Conservation (phyloP, 2,329 filamentous ascomycete species). For the Venturiaceae sp. region DNA sequence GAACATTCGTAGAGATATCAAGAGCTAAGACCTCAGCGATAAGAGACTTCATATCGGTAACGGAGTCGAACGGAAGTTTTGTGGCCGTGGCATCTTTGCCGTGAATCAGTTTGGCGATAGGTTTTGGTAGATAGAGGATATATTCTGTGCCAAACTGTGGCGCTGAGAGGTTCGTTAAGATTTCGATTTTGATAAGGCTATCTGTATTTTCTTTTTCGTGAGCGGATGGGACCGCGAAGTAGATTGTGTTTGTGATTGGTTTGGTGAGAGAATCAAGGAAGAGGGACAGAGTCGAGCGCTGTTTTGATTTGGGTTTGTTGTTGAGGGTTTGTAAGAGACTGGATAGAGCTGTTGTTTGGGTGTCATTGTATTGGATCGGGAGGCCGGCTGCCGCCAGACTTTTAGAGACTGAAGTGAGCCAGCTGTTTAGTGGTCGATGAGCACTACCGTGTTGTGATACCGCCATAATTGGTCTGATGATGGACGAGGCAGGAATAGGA, state of each 20-base stretch:
- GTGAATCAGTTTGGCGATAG: background rate
- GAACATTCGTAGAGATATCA: constrained; percentile 19
- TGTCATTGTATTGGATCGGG: background rate
- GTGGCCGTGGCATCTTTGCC: constrained; percentile 9
- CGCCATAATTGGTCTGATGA: constrained; percentile 49
- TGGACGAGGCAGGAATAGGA: constrained; percentile 40
- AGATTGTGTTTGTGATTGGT: background rate
- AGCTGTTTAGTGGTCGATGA: constrained; percentile 24
- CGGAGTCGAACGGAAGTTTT: constrained; percentile 13
- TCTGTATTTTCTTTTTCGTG: background rate
- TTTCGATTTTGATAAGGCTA: background rate
- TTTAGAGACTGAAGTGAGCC: constrained; percentile 16
- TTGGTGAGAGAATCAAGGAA: background rate
- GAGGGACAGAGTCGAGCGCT: background rate
- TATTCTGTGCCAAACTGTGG: constrained; percentile 6
- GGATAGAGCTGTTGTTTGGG: background rate
- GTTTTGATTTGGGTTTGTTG: background rate
- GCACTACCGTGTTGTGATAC: constrained; percentile 40
- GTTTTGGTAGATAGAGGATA: background rate
- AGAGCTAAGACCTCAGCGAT: constrained; percentile 23
- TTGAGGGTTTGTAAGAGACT: background rate
- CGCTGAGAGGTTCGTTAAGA: constrained; percentile 1
- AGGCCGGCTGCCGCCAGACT: constrained; percentile 1
- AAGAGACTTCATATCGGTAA: constrained; percentile 20
- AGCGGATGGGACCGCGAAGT: background rate